Conservation (phyloP, 768 basidiomycete genomes). For the Tulasnella sp. region DNA sequence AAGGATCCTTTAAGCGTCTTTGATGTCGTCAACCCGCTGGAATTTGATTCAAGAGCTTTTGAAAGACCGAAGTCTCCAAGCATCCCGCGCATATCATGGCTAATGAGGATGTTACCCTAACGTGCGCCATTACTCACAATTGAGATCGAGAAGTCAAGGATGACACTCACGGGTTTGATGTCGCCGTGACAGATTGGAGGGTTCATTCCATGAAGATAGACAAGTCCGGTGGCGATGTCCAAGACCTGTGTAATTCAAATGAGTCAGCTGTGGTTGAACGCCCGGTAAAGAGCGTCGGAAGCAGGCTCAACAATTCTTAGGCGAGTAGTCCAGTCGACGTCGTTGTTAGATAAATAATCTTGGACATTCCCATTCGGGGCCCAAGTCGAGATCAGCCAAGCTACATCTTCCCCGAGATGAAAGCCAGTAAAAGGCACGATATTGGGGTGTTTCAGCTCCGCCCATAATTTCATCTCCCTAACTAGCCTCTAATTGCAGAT, state of each 20-base stretch:
- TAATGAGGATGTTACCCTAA: background rate
- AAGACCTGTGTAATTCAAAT: conserved; percentile 3
- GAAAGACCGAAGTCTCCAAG: conserved; percentile 9
- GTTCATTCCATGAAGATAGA: conserved; percentile 24
- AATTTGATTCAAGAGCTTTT: background rate
- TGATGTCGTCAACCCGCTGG: too few relatives aligned
- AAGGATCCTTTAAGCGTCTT: too few relatives aligned
- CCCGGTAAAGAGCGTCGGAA: background rate
- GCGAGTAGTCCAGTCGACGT: background rate
- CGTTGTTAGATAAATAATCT: background rate
- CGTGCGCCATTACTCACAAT: background rate
- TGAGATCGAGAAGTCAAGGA: background rate
- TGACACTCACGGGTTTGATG: conserved; percentile 26
- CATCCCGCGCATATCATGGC: background rate
- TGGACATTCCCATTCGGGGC: background rate
- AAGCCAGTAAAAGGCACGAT: conserved; percentile 5
- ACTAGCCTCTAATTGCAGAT: background rate
- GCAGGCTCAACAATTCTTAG: background rate
- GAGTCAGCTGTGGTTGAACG: too few relatives aligned
- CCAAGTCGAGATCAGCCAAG: background rate
- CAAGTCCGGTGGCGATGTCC: conserved; percentile 20
- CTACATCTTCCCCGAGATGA: background rate
- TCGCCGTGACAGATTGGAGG: conserved; percentile 29
- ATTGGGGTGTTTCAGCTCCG: background rate
- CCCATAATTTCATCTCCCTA: conserved; percentile 4